phyloP scores from a whole-genome alignment of 1,139 yeast species.

The Pichia sp. region DNA sequence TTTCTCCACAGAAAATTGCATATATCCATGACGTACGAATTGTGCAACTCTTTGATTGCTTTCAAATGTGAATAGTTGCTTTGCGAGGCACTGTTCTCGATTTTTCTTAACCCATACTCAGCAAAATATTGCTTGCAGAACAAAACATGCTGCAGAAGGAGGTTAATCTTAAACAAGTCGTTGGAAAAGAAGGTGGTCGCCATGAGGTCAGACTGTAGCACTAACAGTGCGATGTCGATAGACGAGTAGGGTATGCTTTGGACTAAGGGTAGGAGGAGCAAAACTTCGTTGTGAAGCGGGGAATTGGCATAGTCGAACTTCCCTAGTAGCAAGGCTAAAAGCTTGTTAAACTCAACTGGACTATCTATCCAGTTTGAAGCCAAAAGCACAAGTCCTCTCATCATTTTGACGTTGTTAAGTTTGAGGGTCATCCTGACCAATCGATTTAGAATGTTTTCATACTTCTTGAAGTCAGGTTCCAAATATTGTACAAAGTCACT shows the following conservation, averaged over 20 bases:
- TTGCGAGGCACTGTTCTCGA: slow-evolving; percentile 22
- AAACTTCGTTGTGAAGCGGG: not conserved
- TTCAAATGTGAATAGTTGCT: slow-evolving; percentile 18
- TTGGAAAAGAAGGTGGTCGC: slow-evolving; percentile 37
- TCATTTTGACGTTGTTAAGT: not conserved
- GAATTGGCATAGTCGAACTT: not conserved
- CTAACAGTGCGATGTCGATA: slow-evolving; percentile 29
- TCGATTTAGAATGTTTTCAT: not conserved
- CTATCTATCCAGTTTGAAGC: slow-evolving; percentile 6
- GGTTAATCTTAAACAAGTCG: slow-evolving; percentile 45
- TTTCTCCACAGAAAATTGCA: slow-evolving; percentile 65
- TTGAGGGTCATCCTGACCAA: not conserved
- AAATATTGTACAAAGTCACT: slow-evolving; percentile 1
- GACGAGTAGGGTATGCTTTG: slow-evolving; percentile 20
- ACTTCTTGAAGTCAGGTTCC: slow-evolving; percentile 7
- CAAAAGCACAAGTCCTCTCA: slow-evolving; percentile 3
- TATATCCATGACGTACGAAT: slow-evolving; percentile 54
- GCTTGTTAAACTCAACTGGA: not conserved
- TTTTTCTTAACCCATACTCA: slow-evolving; percentile 23
- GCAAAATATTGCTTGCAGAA: slow-evolving; percentile 37
- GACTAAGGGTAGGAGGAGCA: not conserved
- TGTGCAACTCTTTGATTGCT: slow-evolving; percentile 39
- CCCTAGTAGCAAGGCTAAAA: not conserved
- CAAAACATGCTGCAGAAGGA: slow-evolving; percentile 47
- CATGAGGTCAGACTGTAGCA: slow-evolving; percentile 40